Conservation (phyloP, 495 filamentous ascomycete species). For the Tetracladium marchalianum region DNA sequence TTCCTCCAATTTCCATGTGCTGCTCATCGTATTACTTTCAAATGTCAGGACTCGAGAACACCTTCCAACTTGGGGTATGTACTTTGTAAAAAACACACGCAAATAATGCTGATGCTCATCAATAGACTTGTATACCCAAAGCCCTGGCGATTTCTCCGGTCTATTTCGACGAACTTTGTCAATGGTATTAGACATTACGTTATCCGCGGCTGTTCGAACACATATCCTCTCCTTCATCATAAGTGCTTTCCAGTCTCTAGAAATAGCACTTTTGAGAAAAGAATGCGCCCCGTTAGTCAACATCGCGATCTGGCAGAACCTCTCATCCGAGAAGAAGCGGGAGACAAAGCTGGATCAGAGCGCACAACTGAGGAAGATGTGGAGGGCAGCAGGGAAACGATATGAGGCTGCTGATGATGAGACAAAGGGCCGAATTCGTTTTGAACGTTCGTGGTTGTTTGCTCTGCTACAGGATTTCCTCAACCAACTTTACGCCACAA, state of each 20-base stretch:
- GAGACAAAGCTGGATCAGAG: conserved; percentile 58
- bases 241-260: conserved; percentile 85
- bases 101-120: background rate
- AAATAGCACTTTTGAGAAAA: conserved; percentile 80
- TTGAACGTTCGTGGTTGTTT: conserved; percentile 92
- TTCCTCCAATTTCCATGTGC: conserved; percentile 81
- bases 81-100: background rate
- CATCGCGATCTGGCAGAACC: conserved; percentile 90
- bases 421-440: conserved; percentile 67
- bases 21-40: conserved; percentile 73
- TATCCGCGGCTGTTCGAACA: conserved; percentile 60
- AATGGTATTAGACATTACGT: conserved; percentile 72
- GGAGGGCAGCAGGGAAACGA: conserved; percentile 77
- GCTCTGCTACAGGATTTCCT: conserved; percentile 79
- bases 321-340: conserved; percentile 49
- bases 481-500: conserved; percentile 53
- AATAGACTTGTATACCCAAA: conserved; percentile 63
- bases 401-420: conserved; percentile 81
- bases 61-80: conserved; percentile 73
- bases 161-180: conserved; percentile 86
- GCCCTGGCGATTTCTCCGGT: conserved; percentile 73
- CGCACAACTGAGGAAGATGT: conserved; percentile 69
- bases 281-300: conserved; percentile 94
- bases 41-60: conserved; percentile 84
- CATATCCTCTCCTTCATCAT: conserved; percentile 82